Evolutionary conservation across 148 eudicot genomes (phyloP), one percentile per base, ranked within the genome.

Genomic region (Drosera capensis): DNA sequence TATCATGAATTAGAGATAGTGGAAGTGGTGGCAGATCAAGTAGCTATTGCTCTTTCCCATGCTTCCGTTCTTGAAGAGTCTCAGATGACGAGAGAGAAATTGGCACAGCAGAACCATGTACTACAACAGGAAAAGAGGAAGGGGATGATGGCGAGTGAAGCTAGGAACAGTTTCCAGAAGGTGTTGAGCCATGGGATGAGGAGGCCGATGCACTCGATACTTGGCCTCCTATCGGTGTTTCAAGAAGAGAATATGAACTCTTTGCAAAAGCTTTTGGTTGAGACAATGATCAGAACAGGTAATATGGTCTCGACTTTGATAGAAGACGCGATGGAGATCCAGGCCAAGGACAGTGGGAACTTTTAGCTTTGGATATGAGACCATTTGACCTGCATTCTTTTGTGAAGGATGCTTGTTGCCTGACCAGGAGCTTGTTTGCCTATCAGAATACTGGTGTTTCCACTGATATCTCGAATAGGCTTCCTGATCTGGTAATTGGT

Each of bases 11-110:
- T 87, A 14, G 94, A 82, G 51, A 87, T 87, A 24, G 71, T 87
- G 7, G 70, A 65, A 48, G 94, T 70, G 30, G 94, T 82, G 45
- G 96, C 96, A 2, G 96, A 82, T 59, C 96, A 87, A 60, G 96
- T 88, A 15, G 92, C 94, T 2, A 92, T 83, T 59, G 96, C 96
- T 7, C 68, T 88, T 42, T 88, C 94, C n/a, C 96, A 88, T 40
- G 96, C 96, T 42, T 68, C 82, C 19, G 77, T 88, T 23, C 79
- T 88, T 14, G 94, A 84, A 60, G 96, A 88, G 47, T 83, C 96
- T 14, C 86, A 73, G 51, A 46, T 48, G 18, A 78, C 83, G 81
- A 71, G 79, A 54, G 83, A 88, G 14, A 65, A 68, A 49, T 62
- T 88, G 1, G 80, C 25, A 29, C 74, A 72, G 49, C 83, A 76